phyloP scores from a whole-genome alignment of 148 eudicot genomes.

The Camellia japonica region DNA sequence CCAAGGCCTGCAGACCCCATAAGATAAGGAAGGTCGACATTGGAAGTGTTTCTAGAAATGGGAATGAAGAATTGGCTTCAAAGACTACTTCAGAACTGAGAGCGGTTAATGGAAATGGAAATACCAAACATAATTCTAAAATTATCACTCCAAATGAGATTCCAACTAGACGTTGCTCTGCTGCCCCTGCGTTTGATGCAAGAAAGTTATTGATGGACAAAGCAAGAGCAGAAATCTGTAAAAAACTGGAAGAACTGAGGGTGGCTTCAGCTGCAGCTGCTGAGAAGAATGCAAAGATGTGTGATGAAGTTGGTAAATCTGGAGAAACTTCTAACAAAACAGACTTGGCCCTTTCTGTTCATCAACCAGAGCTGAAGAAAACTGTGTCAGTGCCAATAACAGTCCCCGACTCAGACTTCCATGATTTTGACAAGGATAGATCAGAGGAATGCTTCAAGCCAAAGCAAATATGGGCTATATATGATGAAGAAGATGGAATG shows the following conservation, averaged over 20 bases:
- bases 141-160: conserved; percentile 28
- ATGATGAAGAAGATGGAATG: conserved; percentile 99
- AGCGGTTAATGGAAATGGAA: conserved; percentile 41
- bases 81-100: conserved; percentile 38
- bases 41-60: conserved; percentile 26
- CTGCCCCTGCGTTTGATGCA: conserved; percentile 57
- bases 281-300: conserved; percentile 31
- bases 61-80: conserved; percentile 31
- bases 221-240: conserved; percentile 58
- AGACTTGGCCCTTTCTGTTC: conserved; percentile 20
- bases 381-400: conserved; percentile 59
- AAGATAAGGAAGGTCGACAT: conserved; percentile 69
- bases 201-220: conserved; percentile 68
- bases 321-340: conserved; percentile 32
- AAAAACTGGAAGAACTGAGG: conserved; percentile 63
- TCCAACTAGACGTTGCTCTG: conserved; percentile 34
- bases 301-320: conserved; percentile 29
- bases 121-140: conserved; percentile 30
- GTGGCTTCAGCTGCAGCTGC: conserved; percentile 27
- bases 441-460: conserved; percentile 91
- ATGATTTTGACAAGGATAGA: conserved; percentile 92
- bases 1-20: conserved; percentile 59
- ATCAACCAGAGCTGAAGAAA: conserved; percentile 45
- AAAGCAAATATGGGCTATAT: conserved; percentile 97
- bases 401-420: conserved; percentile 97